Percentiles rank a stretch among this genome's conserved stretches.
Conservation (phyloP, 2,329 filamentous ascomycete genomes). For the Salinomyces thailandicus region DNA sequence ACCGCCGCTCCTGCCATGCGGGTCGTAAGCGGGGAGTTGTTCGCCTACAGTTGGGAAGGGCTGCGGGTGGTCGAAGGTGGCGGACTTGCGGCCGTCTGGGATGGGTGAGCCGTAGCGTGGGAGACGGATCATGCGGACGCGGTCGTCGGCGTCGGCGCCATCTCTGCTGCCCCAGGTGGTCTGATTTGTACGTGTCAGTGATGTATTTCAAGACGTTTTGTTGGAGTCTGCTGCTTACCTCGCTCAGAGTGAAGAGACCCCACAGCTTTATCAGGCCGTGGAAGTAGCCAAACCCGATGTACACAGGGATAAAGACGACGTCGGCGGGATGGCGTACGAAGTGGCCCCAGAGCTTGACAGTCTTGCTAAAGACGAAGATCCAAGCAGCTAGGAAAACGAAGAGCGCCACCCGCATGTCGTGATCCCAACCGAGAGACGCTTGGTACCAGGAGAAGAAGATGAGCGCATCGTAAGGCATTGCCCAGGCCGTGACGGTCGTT, state of each 20-base stretch:
- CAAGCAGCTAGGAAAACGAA: constrained; percentile 54
- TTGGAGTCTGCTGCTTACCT: constrained; percentile 51
- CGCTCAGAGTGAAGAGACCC: constrained; percentile 59
- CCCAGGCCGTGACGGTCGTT: constrained; percentile 83
- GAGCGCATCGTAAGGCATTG: constrained; percentile 65
- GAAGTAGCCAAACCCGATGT: constrained; percentile 82
- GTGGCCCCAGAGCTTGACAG: constrained; percentile 79
- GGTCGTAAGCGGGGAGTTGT: constrained; percentile 24
- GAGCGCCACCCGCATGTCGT: constrained; percentile 37
- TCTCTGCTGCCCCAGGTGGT: constrained; percentile 93
- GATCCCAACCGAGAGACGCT: constrained; percentile 44
- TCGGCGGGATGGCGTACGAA: constrained; percentile 78
- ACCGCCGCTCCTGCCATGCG: constrained; percentile 10
- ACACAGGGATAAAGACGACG: constrained; percentile 69
- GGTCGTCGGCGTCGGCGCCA: constrained; percentile 78
- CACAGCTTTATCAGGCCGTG: constrained; percentile 89
- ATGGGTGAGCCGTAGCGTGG: constrained; percentile 23
- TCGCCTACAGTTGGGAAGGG: constrained; percentile 9
- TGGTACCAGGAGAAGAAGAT: constrained; percentile 60
- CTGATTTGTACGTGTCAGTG: constrained; percentile 38
- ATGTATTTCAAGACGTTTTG: not conserved
- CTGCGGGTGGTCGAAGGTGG: constrained; percentile 19
- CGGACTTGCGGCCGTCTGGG: constrained; percentile 23
- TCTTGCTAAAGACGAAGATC: constrained; percentile 74
- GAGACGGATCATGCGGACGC: constrained; percentile 50